These are phyloP conservation scores for Syzygium malaccense DNA, from an alignment of 441 rosid genomes.

Conservation along the genomic window DNA sequence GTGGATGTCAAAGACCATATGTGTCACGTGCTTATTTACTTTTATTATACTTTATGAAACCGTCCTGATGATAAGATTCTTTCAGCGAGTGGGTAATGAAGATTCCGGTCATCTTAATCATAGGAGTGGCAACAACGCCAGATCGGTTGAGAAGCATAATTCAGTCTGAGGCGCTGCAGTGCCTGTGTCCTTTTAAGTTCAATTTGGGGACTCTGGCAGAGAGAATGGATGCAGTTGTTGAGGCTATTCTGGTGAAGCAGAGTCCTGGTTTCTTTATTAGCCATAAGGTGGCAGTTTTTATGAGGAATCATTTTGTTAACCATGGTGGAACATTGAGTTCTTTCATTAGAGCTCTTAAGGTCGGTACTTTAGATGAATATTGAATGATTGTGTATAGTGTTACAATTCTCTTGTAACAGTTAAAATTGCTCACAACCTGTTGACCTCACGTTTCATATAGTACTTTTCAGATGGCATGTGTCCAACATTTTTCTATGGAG, in stretches of 20 bases:
- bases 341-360: constrained; percentile 84
- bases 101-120: constrained; percentile 67
- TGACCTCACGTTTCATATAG: constrained; percentile 4
- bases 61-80: background rate
- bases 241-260: constrained; percentile 71
- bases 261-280: constrained; percentile 69
- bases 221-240: constrained; percentile 79
- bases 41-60: background rate
- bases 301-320: constrained; percentile 69
- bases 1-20: background rate
- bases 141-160: constrained; percentile 63
- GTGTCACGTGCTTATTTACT: background rate
- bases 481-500: constrained; percentile 70
- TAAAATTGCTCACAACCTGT: constrained; percentile 1
- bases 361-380: constrained; percentile 13
- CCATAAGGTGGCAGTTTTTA: constrained; percentile 62
- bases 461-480: constrained; percentile 71
- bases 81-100: constrained; percentile 82
- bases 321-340: constrained; percentile 91
- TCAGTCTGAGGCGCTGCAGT: constrained; percentile 54
- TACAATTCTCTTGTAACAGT: background rate
- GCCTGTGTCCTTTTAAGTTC: constrained; percentile 58
- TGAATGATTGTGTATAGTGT: background rate
- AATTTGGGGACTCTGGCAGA: constrained; percentile 67
- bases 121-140: constrained; percentile 87